These are phyloP conservation scores for Thymus mandschuricus DNA, from an alignment of 257 asterid genomes.

Conservation along the genomic window DNA sequence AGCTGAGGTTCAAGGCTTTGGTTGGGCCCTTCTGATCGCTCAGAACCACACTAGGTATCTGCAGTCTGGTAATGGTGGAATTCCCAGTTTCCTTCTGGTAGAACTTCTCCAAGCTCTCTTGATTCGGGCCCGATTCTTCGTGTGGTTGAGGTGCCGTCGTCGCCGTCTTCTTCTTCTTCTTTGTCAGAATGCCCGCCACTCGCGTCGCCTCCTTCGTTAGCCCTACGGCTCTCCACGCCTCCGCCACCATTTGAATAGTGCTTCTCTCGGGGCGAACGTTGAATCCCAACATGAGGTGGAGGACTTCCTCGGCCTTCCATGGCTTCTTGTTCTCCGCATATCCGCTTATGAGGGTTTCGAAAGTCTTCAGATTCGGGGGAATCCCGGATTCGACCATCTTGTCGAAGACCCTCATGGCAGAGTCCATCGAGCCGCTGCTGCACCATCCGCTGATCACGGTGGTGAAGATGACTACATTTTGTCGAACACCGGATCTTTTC, in stretches of 20 bases:
- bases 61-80: conserved; percentile 43
- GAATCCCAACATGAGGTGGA: conserved; percentile 53
- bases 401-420: conserved; percentile 50
- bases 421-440: conserved; percentile 51
- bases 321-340: conserved; percentile 63
- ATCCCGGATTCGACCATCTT: conserved; percentile 57
- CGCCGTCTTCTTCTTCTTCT: conserved; percentile 22
- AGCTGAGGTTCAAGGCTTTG: conserved; percentile 44
- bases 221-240: conserved; percentile 57
- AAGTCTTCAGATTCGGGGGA: conserved; percentile 61
- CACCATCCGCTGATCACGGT: conserved; percentile 73
- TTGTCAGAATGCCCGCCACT: conserved; percentile 26
- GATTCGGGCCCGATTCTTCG: conserved; percentile 24
- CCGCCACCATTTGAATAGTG: conserved; percentile 46
- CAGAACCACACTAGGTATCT: conserved; percentile 54
- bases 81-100: conserved; percentile 45
- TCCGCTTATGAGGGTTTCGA: conserved; percentile 66
- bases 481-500: conserved; percentile 44
- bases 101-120: conserved; percentile 51
- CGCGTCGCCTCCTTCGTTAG: conserved; percentile 48
- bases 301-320: conserved; percentile 57
- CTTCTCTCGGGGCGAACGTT: conserved; percentile 53
- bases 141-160: conserved; percentile 16
- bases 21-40: conserved; percentile 53
- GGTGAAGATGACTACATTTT: conserved; percentile 68